Percentiles rank a stretch among this genome's conserved stretches.
Evolutionary conservation across 1,284 basidiomycete genomes (phyloP).

Genomic region (Malassezia brasiliensis): DNA sequence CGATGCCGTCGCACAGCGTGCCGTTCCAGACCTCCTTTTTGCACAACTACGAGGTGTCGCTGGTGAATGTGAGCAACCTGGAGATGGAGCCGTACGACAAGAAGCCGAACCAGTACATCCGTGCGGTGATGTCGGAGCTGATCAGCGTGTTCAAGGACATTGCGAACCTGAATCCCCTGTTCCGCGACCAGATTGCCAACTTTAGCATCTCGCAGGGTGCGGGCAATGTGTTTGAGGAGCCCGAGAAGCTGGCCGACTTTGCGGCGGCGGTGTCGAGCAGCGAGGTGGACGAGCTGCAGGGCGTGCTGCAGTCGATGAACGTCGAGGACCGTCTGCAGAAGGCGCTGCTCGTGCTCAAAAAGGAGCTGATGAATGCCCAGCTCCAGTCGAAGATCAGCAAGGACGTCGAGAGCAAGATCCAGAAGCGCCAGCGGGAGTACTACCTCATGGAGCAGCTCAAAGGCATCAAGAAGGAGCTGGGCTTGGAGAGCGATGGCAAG

Average conservation of each 20-base stretch:
- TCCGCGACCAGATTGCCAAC: slow-evolving; percentile 95
- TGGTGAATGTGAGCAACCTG: slow-evolving; percentile 82
- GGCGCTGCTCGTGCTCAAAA: slow-evolving; percentile 84
- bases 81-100: slow-evolving; percentile 72
- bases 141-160: slow-evolving; percentile 98
- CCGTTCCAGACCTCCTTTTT: slow-evolving; percentile 80
- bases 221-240: slow-evolving; percentile 96
- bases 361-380: slow-evolving; percentile 95
- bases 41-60: slow-evolving; percentile 75
- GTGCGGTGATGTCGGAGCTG: slow-evolving; percentile 92
- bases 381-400: slow-evolving; percentile 86
- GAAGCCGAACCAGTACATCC: slow-evolving; percentile 62
- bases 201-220: slow-evolving; percentile 91
- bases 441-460: slow-evolving; percentile 98
- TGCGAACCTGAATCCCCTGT: slow-evolving; percentile 88
- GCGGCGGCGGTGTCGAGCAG: slow-evolving; percentile 90
- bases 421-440: slow-evolving; percentile 91
- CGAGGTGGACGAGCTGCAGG: slow-evolving; percentile 81
- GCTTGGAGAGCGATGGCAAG: slow-evolving; percentile 93
- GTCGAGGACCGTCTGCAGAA: slow-evolving; percentile 85
- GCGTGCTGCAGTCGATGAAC: slow-evolving; percentile 75
- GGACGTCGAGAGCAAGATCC: slow-evolving; percentile 92
- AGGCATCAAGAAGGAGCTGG: slow-evolving; percentile 96
- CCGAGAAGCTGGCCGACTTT: slow-evolving; percentile 95
- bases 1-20: slow-evolving; percentile 39